Percentiles rank a stretch among this genome's conserved stretches.
Evolutionary conservation across 2,329 filamentous ascomycete genomes (phyloP).

Genomic region (Mollisiaceae sp.): DNA sequence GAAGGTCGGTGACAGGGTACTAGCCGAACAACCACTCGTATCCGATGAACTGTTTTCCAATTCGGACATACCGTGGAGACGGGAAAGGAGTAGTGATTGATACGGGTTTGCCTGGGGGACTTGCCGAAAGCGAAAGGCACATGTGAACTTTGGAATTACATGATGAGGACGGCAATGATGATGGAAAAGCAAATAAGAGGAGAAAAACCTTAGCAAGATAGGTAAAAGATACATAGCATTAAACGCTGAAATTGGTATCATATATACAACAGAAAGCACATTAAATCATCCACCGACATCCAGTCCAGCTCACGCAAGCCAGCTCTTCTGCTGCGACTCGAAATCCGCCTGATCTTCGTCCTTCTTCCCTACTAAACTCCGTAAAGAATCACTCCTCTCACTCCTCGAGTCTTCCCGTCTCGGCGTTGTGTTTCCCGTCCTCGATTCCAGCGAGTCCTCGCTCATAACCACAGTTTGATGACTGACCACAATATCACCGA

Average conservation of each 20-base stretch:
- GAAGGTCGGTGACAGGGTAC: too few species aligned
- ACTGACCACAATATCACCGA: slow-evolving; percentile 5
- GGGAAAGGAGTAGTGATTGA: too few species aligned
- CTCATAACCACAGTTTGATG: slow-evolving; percentile 6
- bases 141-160: background rate
- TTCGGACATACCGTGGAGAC: too few species aligned
- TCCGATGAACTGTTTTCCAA: too few species aligned
- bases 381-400: slow-evolving; percentile 13
- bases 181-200: background rate
- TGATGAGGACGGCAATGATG: background rate
- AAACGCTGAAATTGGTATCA: slow-evolving; percentile 9
- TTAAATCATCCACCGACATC: background rate
- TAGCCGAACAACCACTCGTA: too few species aligned
- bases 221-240: background rate
- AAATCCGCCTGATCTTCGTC: background rate
- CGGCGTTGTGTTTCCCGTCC: background rate
- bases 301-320: slow-evolving; percentile 1
- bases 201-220: background rate
- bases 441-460: background rate
- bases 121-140: too few species aligned
- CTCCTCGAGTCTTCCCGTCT: slow-evolving; percentile 2
- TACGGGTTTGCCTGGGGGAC: too few species aligned
- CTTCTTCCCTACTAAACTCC: slow-evolving; percentile 10
- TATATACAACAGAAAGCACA: slow-evolving; percentile 3
- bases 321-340: background rate